phyloP scores from a whole-genome alignment of 176 grass and related monocot genomes.

The Musa schizocarpa region DNA sequence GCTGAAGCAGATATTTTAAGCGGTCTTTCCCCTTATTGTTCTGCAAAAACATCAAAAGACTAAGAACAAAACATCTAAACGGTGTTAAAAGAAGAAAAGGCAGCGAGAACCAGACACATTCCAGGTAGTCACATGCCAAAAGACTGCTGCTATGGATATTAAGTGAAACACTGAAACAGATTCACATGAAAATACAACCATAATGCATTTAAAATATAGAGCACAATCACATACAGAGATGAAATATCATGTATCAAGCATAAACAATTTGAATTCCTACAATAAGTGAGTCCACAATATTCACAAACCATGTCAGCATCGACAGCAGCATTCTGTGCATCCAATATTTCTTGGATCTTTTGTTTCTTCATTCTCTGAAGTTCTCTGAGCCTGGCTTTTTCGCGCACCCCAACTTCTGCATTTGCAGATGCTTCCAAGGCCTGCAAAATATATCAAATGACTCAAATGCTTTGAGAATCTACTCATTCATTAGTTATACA shows the following conservation, averaged over 20 bases:
- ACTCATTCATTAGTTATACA: not conserved
- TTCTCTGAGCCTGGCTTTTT: slow-evolving; percentile 49
- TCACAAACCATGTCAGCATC: slow-evolving; percentile 45
- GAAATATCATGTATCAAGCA: too few species aligned
- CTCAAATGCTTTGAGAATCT: not conserved
- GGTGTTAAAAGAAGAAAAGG: not conserved
- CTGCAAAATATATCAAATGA: slow-evolving; percentile 30
- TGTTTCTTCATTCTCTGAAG: slow-evolving; percentile 61
- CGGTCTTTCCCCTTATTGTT: slow-evolving; percentile 66
- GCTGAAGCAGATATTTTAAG: slow-evolving; percentile 56
- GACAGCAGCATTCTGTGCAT: slow-evolving; percentile 48
- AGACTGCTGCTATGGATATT: not conserved
- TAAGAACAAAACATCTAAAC: slow-evolving; percentile 1
- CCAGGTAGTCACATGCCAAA: not conserved
- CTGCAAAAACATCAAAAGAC: slow-evolving; percentile 22
- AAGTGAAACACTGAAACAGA: not conserved
- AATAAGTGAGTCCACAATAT: too few species aligned
- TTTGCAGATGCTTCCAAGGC: slow-evolving; percentile 27
- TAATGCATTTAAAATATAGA: not conserved
- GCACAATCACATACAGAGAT: too few species aligned
- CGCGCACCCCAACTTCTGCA: slow-evolving; percentile 32
- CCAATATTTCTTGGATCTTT: slow-evolving; percentile 55
- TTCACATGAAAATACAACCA: not conserved
- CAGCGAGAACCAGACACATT: not conserved
- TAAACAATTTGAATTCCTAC: too few species aligned